Base-by-base conservation (phyloP, 495 filamentous ascomycete genomes). In the Tuber umbilicatum region DNA sequence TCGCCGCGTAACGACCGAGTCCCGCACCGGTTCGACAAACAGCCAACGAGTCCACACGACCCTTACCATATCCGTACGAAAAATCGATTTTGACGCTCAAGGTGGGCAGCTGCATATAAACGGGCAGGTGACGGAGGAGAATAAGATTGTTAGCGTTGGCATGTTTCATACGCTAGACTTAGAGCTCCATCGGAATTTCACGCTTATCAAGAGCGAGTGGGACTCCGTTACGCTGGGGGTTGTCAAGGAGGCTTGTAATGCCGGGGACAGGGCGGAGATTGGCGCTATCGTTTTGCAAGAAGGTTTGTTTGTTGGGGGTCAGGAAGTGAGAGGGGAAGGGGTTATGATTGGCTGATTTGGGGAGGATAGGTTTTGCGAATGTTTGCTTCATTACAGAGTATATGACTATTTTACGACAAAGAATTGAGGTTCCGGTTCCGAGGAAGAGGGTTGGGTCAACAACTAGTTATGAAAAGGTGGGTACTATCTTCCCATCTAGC, bases 221-320 rank as follows among this genome's bases (percentile, higher is more conserved):
- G 96, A 98, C 82, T 92, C 90, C 82, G 91, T 99, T 5, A 93
- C 94, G 9, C 83, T 92, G 69, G 90, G 91, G 73, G 89, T 90
- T 73, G 86, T 99, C 7, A 87, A 88, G 71, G 94, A 97, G 82
- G 92, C 94, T 1, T 85, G 93, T 3, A 90, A 92, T 80, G 88
- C 91, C 77, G 87, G 91, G 41, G 90, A 92, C 45, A 89, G 90
- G 27, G 93, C 92, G 0, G 91, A 94, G 76, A 88, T 95, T 35
- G 90, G 92, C 64, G 95, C 94, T 2, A 90, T 97, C 1, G 90
- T 97, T 7, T 96, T 98, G 93, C 92, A 97, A 75, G 94, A 97
- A 78, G 95, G 94, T 79, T 73, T 35, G 73, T 16, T 23, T 45
- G 5, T 40, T 0, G 27, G 55, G 27, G 55, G 7, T 55, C 5